Base-by-base conservation (phyloP, 345 rosid genomes). In the Brassica incana region DNA sequence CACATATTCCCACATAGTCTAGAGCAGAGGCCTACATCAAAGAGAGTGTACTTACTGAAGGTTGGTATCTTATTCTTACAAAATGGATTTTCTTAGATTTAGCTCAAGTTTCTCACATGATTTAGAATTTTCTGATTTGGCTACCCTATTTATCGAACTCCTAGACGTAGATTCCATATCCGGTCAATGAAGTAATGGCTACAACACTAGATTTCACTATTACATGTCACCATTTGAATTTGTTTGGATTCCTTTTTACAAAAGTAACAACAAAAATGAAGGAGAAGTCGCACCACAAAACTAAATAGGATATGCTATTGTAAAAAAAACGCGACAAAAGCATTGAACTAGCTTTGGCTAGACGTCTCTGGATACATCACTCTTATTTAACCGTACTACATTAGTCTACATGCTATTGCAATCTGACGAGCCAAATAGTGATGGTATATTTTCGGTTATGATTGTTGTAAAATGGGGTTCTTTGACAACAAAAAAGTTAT, bases 21-120 rank as follows among this genome's bases (percentile, higher is more conserved):
- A 76, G 59, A 67, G 5, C 12, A 60, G 27, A 20, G 45, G 11
- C 65, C 61, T 52, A 77, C 40, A 33, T 15, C 48, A 36, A 25
- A 68, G 77, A 50, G 65, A 63, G 72, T 71, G 72, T 64, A 66
- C 18, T 66, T 66, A 6, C 61, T 58, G 73, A 79, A 67, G 78
- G 23, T 11, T 73, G 77, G 77, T 67, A 59, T 79, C 73, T 30
- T 67, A 50, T 78, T 78, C 73, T 66, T 66, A 78, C 63, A 29
- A 72, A 58, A 71, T 72, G 29, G 27, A 54, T 38, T 52, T 54
- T 71, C 45, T 45, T 45, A 45, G 54, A 5, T 45, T 45, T 45
- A 45, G 54, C 54, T 11, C 14, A 45, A 12, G 54, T 45, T 45
- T 12, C 54, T 45, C 54, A 45, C 54, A 45, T 12, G n/a, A 45